Percentiles rank a stretch among this genome's conserved stretches.
Conservation (phyloP, 352 stramenopile genomes). For the Pythium myriotylum region DNA sequence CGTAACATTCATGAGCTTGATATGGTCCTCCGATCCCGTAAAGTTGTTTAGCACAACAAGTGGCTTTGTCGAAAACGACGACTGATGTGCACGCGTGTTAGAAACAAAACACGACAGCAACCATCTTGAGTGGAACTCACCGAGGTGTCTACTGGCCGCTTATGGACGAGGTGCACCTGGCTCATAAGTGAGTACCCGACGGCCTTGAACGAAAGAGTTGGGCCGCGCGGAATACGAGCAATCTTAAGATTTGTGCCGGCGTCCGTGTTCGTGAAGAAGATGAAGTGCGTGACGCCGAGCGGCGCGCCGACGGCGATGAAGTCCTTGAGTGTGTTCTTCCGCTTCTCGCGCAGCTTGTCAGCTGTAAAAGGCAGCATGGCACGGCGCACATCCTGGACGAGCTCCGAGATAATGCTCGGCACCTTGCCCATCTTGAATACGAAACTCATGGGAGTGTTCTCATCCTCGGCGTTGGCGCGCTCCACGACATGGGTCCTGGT, state of each 20-base stretch:
- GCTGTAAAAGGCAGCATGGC: constrained; percentile 96
- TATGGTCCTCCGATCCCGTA: constrained; percentile 85
- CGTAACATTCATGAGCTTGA: constrained; percentile 96
- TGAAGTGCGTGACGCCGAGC: constrained; percentile 96
- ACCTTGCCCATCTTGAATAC: constrained; percentile 92
- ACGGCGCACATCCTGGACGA: constrained; percentile 93
- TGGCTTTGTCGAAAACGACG: constrained; percentile 89
- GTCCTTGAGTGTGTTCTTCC: constrained; percentile 93
- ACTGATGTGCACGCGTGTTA: constrained; percentile 8
- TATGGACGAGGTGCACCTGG: constrained; percentile 92
- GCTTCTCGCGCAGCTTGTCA: constrained; percentile 90
- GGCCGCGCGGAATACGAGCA: constrained; percentile 91
- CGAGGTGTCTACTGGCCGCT: constrained; percentile 89
- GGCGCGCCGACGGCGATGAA: constrained; percentile 90
- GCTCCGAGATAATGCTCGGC: constrained; percentile 69
- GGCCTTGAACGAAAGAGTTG: constrained; percentile 95
- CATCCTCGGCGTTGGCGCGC: constrained; percentile 64
- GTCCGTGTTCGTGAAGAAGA: constrained; percentile 96
- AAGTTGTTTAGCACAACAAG: constrained; percentile 99
- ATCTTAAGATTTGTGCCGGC: constrained; percentile 95
- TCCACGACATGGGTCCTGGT: constrained; percentile 81
- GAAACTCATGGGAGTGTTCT: constrained; percentile 90
- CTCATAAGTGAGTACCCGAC: constrained; percentile 91
- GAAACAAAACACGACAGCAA: too few relatives aligned
- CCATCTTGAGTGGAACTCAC: too few relatives aligned